phyloP scores from a whole-genome alignment of 1,284 basidiomycete species.

The Tilletia indica region DNA sequence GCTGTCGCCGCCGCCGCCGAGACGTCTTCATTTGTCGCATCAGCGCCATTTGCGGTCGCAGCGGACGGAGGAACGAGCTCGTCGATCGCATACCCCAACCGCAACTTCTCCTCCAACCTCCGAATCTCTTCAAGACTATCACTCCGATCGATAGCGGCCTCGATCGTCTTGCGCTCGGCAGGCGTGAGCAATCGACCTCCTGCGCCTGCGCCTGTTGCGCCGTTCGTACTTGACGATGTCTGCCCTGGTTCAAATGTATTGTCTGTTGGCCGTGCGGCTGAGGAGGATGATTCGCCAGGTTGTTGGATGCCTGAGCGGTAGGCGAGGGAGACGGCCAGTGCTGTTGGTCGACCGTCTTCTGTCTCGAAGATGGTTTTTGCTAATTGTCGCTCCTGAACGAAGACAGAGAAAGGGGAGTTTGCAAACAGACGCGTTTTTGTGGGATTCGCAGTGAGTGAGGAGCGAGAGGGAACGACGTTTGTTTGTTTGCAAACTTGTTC shows the following conservation, averaged over 20 bases:
- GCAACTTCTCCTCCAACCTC: slow-evolving; percentile 15
- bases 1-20: neutral
- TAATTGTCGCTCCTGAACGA: slow-evolving; percentile 17
- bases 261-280: slow-evolving; percentile 7
- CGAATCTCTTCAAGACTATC: slow-evolving; percentile 14
- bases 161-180: slow-evolving; percentile 13
- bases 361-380: slow-evolving; percentile 20
- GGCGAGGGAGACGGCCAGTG: slow-evolving; percentile 6
- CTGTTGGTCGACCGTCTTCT: slow-evolving; percentile 9
- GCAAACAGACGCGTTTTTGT: too few species aligned
- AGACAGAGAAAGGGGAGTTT: neutral
- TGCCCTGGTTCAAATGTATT: slow-evolving; percentile 18
- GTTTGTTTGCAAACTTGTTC: too few species aligned
- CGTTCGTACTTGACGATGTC: neutral
- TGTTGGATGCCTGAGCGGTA: neutral
- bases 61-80: neutral
- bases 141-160: slow-evolving; percentile 10
- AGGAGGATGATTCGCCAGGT: slow-evolving; percentile 7
- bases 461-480: too few species aligned
- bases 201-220: neutral
- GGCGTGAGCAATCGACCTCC: slow-evolving; percentile 15
- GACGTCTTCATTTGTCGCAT: neutral
- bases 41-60: too few species aligned
- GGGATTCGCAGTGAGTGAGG: too few species aligned
- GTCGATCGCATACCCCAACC: slow-evolving; percentile 13